phyloP scores from a whole-genome alignment of 805 yeast species.

The Vanderwaltozyma polyspora region DNA sequence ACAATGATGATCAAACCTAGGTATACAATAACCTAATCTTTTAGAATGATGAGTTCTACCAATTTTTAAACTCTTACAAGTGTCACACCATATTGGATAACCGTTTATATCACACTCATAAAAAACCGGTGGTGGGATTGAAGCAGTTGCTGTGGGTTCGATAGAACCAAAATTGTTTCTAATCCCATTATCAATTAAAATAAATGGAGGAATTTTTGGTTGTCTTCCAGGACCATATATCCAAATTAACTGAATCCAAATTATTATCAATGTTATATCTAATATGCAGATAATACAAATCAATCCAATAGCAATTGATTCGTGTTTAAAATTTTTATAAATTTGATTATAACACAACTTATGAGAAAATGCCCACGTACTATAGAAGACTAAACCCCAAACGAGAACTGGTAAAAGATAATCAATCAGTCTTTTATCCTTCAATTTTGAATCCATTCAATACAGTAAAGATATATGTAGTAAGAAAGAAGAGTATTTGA shows the following conservation, averaged over 20 bases:
- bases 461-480: too few relatives aligned
- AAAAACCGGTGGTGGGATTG: constrained; percentile 39
- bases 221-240: constrained; percentile 20
- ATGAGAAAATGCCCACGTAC: constrained; percentile 35
- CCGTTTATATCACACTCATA: constrained; percentile 68
- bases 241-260: constrained; percentile 16
- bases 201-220: constrained; percentile 17
- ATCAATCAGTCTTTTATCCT: constrained; percentile 3
- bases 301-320: constrained; percentile 17
- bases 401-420: constrained; percentile 22
- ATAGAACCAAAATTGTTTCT: constrained; percentile 1
- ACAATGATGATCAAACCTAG: constrained; percentile 78
- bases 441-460: neutral
- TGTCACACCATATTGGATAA: constrained; percentile 63
- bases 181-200: constrained; percentile 3
- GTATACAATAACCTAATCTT: constrained; percentile 44
- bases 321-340: constrained; percentile 5
- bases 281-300: constrained; percentile 10
- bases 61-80: constrained; percentile 54
- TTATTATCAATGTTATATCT: constrained; percentile 4
- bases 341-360: constrained; percentile 31
- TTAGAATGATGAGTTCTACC: constrained; percentile 64
- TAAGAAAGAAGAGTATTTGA: too few relatives aligned
- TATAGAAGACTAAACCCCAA: constrained; percentile 29
- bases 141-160: too few relatives aligned